Base-by-base conservation (phyloP, 306 rosid species). In the Begonia loranthoides region DNA sequence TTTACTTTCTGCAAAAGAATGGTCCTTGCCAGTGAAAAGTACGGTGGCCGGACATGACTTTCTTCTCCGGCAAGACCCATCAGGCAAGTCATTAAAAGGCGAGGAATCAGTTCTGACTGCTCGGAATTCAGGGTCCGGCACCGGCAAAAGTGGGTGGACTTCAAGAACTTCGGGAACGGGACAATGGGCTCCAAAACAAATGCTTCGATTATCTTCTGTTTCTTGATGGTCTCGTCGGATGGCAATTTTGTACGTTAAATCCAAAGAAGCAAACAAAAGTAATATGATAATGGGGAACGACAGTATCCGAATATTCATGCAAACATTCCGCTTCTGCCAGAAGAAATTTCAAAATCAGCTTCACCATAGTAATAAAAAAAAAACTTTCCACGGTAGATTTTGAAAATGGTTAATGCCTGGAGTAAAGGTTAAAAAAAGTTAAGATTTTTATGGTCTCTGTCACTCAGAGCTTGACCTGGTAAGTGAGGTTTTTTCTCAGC, bases 61-160 rank as follows among this genome's bases (percentile, higher is more conserved):
- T 13, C 77, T 58, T 51, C 19, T 66, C 68, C 76, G 71, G 70
- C 97, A 89, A 1, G 79, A 74, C 14, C 67, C 63, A 46, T 70
- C 55, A 8, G 95, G 94, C 63, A 82, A 76, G 62, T 78, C 95
- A 2, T 66, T 41, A 49, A 15, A 55, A 1, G 81, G 72, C 33
- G 68, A 9, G 66, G 60, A 46, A 50, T 72, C 79, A 0, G 81
- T 67, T 57, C 59, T 45, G 41, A 76, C 94, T 0, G 95, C 94
- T 2, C 95, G 89, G 43, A 71, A 74, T 2, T 66, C 55, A 0
- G 87, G 81, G 36, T 66, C 73, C 0, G 97, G 95, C 5, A 80
- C 28, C 72, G 85, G 97, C 67, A 85, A 58, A 45, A 90, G 17
- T 2, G 90, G 95, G 65, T 80, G 73, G 94, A 94, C 85, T 64